Conservation (phyloP, 352 stramenopile species). For the Thraustotheca clavata region DNA sequence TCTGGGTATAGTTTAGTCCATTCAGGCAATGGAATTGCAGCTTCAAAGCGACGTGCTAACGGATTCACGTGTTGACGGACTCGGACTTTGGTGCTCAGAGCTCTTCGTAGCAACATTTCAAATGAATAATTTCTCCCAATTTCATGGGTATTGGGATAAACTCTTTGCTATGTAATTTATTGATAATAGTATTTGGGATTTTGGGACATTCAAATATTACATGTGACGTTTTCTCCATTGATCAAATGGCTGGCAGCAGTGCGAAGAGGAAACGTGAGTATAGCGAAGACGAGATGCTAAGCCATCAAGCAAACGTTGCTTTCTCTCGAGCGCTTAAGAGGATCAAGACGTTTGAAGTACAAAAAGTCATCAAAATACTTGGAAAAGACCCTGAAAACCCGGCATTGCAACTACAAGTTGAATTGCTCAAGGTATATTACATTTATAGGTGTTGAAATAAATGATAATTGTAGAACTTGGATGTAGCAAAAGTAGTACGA, state of each 20-base stretch:
- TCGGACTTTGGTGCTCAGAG: conserved; percentile 23
- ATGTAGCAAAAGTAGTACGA: neutral
- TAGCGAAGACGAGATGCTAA: conserved; percentile 21
- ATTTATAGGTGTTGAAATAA: neutral
- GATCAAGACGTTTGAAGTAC: conserved; percentile 21
- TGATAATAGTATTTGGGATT: no score
- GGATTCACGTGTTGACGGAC: conserved; percentile 84
- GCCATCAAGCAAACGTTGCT: conserved; percentile 10
- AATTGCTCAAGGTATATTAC: conserved; percentile 14
- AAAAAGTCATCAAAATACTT: conserved; percentile 16
- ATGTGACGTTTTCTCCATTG: no score
- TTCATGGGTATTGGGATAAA: no score
- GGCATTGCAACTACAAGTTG: neutral
- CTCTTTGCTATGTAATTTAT: no score
- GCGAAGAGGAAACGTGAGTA: conserved; percentile 20
- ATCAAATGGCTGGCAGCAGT: conserved; percentile 21
- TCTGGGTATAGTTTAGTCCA: conserved; percentile 44
- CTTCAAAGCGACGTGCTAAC: conserved; percentile 48
- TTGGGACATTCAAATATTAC: no score
- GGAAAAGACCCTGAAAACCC: conserved; percentile 17
- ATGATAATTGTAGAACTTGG: conserved; percentile 6
- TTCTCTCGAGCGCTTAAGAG: conserved; percentile 17
- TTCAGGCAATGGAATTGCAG: conserved; percentile 51
- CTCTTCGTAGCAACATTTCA: no score
- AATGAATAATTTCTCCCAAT: no score